These are phyloP conservation scores for Fusarium veterinarium DNA, from an alignment of 2,329 filamentous ascomycete species.

Conservation along the genomic window DNA sequence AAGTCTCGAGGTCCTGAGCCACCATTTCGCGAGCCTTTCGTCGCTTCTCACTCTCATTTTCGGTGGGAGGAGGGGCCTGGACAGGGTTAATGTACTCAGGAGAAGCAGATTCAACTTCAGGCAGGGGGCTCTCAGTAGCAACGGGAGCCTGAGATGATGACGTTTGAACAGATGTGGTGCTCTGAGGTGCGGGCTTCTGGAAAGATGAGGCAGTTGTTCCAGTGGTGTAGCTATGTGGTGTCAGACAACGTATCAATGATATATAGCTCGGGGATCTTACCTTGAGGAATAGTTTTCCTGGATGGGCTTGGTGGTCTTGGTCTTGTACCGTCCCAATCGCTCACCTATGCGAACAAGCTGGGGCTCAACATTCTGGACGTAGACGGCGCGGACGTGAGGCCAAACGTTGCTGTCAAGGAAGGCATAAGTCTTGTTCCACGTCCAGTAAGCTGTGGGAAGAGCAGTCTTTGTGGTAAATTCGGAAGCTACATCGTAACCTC, in stretches of 20 bases:
- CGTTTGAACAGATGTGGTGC: constrained; percentile 41
- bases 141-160: constrained; percentile 47
- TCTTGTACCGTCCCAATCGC: constrained; percentile 80
- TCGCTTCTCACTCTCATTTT: constrained; percentile 64
- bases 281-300: constrained; percentile 28
- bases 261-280: constrained; percentile 1
- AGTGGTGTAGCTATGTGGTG: constrained; percentile 30
- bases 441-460: constrained; percentile 77
- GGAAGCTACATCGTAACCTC: constrained; percentile 74
- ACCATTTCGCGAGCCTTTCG: constrained; percentile 74
- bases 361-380: constrained; percentile 93
- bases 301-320: constrained; percentile 50
- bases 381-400: constrained; percentile 83
- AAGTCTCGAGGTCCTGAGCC: constrained; percentile 80
- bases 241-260: constrained; percentile 4
- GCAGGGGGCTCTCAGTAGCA: constrained; percentile 17
- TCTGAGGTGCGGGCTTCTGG: constrained; percentile 50
- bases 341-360: constrained; percentile 93
- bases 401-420: constrained; percentile 83
- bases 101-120: constrained; percentile 41
- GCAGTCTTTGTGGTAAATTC: constrained; percentile 75
- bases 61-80: constrained; percentile 57
- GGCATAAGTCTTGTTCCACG: constrained; percentile 73
- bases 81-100: constrained; percentile 50
- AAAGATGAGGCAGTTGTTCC: constrained; percentile 50